phyloP scores from a whole-genome alignment of 257 asterid species.

The Scutellaria minor region DNA sequence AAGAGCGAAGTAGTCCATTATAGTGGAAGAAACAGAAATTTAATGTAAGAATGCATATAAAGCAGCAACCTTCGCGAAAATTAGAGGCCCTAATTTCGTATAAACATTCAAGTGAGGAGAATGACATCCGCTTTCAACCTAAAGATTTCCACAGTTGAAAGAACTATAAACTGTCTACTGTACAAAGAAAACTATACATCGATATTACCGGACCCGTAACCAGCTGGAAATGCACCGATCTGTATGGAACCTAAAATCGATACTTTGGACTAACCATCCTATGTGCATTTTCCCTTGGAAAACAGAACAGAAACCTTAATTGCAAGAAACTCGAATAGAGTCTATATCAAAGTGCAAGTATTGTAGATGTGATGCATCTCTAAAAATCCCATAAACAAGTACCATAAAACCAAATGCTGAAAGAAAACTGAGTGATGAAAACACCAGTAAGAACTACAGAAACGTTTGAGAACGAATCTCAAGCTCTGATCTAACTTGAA shows the following conservation, averaged over 20 bases:
- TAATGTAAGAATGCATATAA: not conserved
- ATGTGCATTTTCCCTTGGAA: not conserved
- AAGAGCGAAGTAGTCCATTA: not conserved
- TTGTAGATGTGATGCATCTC: not conserved
- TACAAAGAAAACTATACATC: not conserved
- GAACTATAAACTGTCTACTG: not conserved
- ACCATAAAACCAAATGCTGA: conserved; percentile 16
- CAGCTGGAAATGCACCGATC: not conserved
- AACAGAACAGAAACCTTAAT: conserved; percentile 1
- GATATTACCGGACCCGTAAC: not conserved
- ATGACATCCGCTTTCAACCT: not conserved
- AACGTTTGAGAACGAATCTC: not conserved
- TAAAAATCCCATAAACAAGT: not conserved
- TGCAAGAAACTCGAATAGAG: conserved; percentile 7
- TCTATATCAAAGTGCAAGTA: conserved; percentile 2
- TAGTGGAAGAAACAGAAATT: conserved; percentile 1
- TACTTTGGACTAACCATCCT: conserved; percentile 9
- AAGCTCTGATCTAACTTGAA: conserved; percentile 8
- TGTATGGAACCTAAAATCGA: not conserved
- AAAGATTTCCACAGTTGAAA: conserved; percentile 1
- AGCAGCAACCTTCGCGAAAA: not conserved
- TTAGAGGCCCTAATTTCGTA: not conserved
- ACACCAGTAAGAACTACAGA: not conserved
- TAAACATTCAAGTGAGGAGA: not conserved
- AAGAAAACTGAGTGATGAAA: conserved; percentile 6